Conservation (phyloP, 257 asterid species). For the Catharanthus roseus region DNA sequence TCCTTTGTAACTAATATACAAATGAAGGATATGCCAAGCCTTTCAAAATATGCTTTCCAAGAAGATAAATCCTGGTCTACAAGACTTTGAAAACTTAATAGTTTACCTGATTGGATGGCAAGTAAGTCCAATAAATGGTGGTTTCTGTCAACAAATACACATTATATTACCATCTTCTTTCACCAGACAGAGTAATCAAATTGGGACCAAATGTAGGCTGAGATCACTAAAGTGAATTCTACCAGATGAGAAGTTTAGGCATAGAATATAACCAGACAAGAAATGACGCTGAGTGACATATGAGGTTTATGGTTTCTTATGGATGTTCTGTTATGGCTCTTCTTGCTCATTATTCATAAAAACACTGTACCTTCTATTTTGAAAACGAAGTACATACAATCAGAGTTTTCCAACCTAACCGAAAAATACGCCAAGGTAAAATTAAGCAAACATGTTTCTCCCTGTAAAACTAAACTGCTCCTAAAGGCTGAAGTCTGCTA, state of each 20-base stretch:
- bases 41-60: background rate
- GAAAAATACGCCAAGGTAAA: background rate
- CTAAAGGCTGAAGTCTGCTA: background rate
- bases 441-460: background rate
- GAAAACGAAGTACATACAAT: conserved; percentile 4
- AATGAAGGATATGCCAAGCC: background rate
- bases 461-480: background rate
- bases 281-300: background rate
- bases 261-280: background rate
- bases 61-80: background rate
- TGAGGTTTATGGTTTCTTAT: background rate
- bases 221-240: conserved; percentile 1
- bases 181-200: background rate
- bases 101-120: background rate
- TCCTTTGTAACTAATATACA: background rate
- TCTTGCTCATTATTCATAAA: background rate
- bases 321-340: background rate
- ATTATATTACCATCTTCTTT: background rate
- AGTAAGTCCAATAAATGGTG: background rate
- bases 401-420: background rate
- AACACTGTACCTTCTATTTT: conserved; percentile 1
- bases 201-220: background rate
- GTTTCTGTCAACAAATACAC: background rate
- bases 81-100: background rate
- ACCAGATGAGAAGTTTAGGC: background rate